Base-by-base conservation (phyloP, 371 early-diverging fungal genomes). In the Mycotypha africana region DNA sequence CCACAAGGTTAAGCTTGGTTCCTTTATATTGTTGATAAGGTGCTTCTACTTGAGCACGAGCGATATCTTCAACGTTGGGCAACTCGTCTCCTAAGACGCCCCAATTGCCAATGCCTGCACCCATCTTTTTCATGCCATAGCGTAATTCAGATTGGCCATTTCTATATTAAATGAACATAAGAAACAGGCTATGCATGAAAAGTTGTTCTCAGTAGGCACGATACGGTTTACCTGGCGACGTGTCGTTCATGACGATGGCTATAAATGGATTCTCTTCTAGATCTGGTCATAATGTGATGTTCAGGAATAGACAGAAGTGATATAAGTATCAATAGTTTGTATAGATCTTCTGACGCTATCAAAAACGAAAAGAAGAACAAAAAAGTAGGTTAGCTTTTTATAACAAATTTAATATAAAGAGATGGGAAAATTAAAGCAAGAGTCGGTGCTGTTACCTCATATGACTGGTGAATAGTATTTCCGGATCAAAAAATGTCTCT, bases 31-130 rank as follows among this genome's bases (percentile, higher is more conserved):
- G 22, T 11, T 5, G 24, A 24, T 23, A 35, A 10, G 21, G 10
- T 11, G 16, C 12, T 15, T 49, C 58, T 15, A 45, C 16, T 38
- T 53, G 46, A 36, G 45, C 37, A 19, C 48, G 53, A 38, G 46
- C 58, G 33, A 58, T 39, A 14, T 40, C 58, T 49, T 58, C 49
- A 9, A 51, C 51, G 39, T 60, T 49, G 25, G 44, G 41, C 9
- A 60, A 21, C 34, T 60, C 60, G 15, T 60, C 60, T 12, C 60
- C 60, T 23, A 60, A 41, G 4, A 60, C 45, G 4, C 60, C 60
- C 60, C 60, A 60, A 19, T 60, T 60, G 11, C 45, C 60, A 33
- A 40, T 28, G 17, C 60, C 60, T 32, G 55, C 60, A 12, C 60
- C 60, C 42, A 51, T 37, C 21, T 60, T 60, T 37, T 60, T 60